Evolutionary conservation across 345 rosid genomes (phyloP), one percentile per base, ranked within the genome.

Genomic region (Boechera retrofracta): DNA sequence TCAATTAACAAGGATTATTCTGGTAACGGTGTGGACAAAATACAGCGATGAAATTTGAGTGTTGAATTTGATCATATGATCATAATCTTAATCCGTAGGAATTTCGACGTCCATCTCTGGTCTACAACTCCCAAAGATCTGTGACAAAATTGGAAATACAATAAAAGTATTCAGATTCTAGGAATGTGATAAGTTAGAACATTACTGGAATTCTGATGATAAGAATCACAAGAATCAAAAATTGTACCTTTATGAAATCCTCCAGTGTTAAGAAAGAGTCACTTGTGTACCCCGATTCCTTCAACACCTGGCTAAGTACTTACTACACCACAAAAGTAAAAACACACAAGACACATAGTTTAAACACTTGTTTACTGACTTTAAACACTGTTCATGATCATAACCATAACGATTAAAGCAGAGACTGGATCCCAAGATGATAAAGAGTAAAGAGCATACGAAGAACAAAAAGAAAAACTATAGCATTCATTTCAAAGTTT

Each of bases 51-150:
- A 24, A 56, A 42, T 38, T 28, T 66, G 42, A 75, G 59, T 33
- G 2, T 45, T 5, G 28, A 47, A 74, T 76, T 36, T 35, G 7
- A 31, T 8, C 5, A 49, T 36, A 48, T 21, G 61, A 39, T 57
- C 68, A 16, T 29, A 4, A 10, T 52, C 53, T 84, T 82, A 88
- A 69, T 92, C 97, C 70, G 86, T 93, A 1, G 88, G 93, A 73
- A 89, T 91, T 82, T 92, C 97, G 26, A 87, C 92, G 72, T 92
- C 90, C 93, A 88, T 86, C 82, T 84, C 85, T 70, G 88, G 74
- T 73, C 57, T 86, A 35, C 86, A 61, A 81, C 81, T 80, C 38
- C 91, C 89, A 41, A 92, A 87, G 83, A 88, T 82, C 97, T 87
- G 91, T 54, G 47, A 59, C 47, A 21, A 21, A 21, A 21, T 8